Evolutionary conservation across 139 green algal species (phyloP), one percentile per base, ranked within the genome.

Genomic region (Coelastrella sp.): DNA sequence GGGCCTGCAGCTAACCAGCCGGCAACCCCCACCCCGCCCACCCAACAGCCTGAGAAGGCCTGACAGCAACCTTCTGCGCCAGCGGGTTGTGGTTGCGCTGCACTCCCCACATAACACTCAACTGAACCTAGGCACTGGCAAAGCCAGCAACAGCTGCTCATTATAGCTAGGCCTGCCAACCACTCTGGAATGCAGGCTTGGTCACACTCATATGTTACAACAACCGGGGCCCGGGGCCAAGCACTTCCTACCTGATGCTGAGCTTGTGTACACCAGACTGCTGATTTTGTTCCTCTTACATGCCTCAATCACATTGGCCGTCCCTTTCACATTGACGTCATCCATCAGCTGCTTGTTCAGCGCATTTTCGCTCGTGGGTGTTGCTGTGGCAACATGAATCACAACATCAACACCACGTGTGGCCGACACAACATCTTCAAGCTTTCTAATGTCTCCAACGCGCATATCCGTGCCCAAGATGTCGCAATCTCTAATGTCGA

Each of bases 341-440:
- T 95, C 71, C 96, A 99, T 98, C 4, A 99, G 95, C 58, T 85
- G 85, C 83, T 96, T 93, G 92, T 98, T 95, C 68, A 95, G 89
- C 2, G 96, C 92, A 88, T 98, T 97, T 71, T 93, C 89, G 4
- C 93, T 95, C 0, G 96, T 97, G 86, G 96, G 97, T 11, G 97
- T 93, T 2, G 96, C 96, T 0, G 97, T 98, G 4, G 97, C 97
- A 32, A 95, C 93, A 86, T 99, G 97, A 83, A 99, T 97, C n/a
- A 98, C 96, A 20, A 97, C 94, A 73, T 97, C 94, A 73, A 94
- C 90, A 64, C 95, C 96, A 87, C 19, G 13, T 16, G 20, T 88
- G 0, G 95, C 95, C 6, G 47, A 32, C 0, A 60, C 61, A 32
- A 97, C 92, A 10, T 96, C 82, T 5, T 60, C 32, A 93, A 90